phyloP scores from a whole-genome alignment of 306 rosid species.

The Prunus mume region DNA sequence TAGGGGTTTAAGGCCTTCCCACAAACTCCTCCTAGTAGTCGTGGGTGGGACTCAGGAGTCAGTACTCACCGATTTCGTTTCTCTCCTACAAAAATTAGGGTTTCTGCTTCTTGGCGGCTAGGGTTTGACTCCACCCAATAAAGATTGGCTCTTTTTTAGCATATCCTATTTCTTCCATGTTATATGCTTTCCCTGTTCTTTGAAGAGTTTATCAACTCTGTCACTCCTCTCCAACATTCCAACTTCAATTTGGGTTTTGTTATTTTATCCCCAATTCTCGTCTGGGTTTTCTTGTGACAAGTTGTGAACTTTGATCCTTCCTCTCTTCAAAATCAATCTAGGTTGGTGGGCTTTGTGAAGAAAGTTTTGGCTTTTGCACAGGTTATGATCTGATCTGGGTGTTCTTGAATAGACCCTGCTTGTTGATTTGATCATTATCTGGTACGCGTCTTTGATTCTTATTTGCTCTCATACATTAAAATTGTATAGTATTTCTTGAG shows the following conservation, averaged over 20 bases:
- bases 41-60: constrained; percentile 5
- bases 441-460: constrained; percentile 10
- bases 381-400: neutral
- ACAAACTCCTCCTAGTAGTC: neutral
- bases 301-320: neutral
- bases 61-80: neutral
- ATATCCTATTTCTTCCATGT: neutral
- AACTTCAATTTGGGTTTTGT: constrained; percentile 2
- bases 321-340: constrained; percentile 19
- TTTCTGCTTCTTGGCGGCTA: constrained; percentile 58
- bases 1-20: constrained; percentile 28
- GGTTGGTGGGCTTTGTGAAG: constrained; percentile 8
- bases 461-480: neutral
- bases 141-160: neutral
- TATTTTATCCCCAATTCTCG: neutral
- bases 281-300: neutral
- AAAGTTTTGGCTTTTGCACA: neutral
- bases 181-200: neutral
- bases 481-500: neutral
- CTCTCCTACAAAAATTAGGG: neutral
- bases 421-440: constrained; percentile 2
- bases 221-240: neutral
- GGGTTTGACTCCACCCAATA: constrained; percentile 45
- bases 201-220: constrained; percentile 11
- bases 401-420: neutral